phyloP scores from a whole-genome alignment of 2,329 filamentous ascomycete species.

The Xylaria sp. region DNA sequence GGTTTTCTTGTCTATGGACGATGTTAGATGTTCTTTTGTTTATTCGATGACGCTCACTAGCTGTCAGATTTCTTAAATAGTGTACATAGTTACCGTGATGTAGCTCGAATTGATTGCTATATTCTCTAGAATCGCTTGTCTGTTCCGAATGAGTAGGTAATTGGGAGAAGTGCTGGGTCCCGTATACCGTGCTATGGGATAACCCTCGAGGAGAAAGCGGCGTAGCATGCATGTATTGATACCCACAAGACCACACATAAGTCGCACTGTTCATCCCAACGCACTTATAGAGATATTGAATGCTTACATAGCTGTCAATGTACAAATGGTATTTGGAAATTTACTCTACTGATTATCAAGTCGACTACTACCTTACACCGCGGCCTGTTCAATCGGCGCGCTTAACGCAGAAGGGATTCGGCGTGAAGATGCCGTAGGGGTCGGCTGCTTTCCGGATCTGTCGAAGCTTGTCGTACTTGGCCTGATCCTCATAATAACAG shows the following conservation, averaged over 20 bases:
- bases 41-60: neutral
- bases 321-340: neutral
- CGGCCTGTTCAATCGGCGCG: constrained; percentile 39
- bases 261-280: neutral
- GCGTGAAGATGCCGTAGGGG: constrained; percentile 46
- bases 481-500: constrained; percentile 51
- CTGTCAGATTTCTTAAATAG: neutral
- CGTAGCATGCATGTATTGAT: neutral
- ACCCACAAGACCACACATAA: neutral
- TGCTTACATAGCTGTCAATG: neutral
- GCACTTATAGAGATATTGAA: neutral
- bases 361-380: neutral
- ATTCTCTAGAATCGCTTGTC: neutral
- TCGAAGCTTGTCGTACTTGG: constrained; percentile 52
- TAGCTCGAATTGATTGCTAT: neutral
- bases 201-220: neutral
- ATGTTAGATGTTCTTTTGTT: neutral
- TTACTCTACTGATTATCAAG: neutral
- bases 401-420: constrained; percentile 47
- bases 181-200: neutral
- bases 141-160: too few relatives aligned
- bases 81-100: neutral
- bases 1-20: neutral
- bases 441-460: constrained; percentile 49
- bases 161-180: too few relatives aligned